These are phyloP conservation scores for Solanum virginianum DNA, from an alignment of 257 asterid species.

Conservation along the genomic window DNA sequence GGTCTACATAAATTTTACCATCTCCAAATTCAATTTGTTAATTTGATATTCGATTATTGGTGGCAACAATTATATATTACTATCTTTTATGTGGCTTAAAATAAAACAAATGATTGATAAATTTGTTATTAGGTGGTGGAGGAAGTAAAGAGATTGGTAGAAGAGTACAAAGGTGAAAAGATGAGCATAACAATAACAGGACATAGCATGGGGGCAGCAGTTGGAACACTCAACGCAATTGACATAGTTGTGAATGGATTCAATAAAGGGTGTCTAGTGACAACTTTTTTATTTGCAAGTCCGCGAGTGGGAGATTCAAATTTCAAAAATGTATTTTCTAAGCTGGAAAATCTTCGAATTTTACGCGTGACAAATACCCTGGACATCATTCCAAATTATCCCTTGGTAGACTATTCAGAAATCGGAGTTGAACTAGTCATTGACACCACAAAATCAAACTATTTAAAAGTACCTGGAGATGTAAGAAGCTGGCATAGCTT, in stretches of 20 bases:
- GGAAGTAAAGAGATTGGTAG: not conserved
- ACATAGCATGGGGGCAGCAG: conserved; percentile 6
- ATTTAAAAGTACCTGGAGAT: conserved; percentile 18
- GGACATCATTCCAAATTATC: conserved; percentile 26
- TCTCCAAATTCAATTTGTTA: too few relatives aligned
- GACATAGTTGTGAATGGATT: conserved; percentile 18
- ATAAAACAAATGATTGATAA: not conserved
- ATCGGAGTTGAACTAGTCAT: conserved; percentile 11
- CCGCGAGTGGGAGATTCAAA: conserved; percentile 25
- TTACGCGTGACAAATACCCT: conserved; percentile 13
- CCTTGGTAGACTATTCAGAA: conserved; percentile 5
- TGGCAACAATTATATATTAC: too few relatives aligned
- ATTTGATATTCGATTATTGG: too few relatives aligned
- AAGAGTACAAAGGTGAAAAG: not conserved
- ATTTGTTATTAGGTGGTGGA: not conserved
- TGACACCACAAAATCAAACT: conserved; percentile 15
- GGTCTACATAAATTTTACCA: too few relatives aligned
- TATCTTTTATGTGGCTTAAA: too few relatives aligned
- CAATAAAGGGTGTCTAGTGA: conserved; percentile 27
- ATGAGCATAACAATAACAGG: conserved; percentile 2
- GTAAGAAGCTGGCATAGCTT: conserved; percentile 16
- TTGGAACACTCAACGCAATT: not conserved
- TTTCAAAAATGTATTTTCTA: not conserved
- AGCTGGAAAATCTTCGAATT: conserved; percentile 14
- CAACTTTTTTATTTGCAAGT: conserved; percentile 32